These are phyloP conservation scores for Trichothecium roseum DNA, from an alignment of 2,329 filamentous ascomycete genomes.

Conservation along the genomic window DNA sequence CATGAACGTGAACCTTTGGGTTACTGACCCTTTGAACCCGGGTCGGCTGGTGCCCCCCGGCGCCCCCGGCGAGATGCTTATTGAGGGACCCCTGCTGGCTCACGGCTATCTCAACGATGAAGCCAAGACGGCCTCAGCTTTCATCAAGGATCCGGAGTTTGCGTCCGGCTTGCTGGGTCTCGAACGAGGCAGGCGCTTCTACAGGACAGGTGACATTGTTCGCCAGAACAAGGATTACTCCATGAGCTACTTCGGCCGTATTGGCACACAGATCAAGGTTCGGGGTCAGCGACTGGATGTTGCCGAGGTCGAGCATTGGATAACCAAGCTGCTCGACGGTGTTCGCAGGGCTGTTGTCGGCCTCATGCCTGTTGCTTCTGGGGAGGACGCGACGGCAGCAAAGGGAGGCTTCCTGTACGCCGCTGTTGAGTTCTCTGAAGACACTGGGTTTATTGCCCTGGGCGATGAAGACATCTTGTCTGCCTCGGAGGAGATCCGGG, in stretches of 20 bases:
- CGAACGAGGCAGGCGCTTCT: conserved; percentile 11
- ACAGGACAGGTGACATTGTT: conserved; percentile 24
- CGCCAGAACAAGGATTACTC: conserved; percentile 19
- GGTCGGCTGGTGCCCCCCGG: conserved; percentile 11
- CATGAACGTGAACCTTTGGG: conserved; percentile 15
- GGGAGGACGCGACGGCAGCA: not conserved
- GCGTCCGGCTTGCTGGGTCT: not conserved
- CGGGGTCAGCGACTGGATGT: conserved; percentile 34
- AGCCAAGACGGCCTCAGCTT: conserved; percentile 14
- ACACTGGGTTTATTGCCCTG: not conserved
- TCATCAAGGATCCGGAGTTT: conserved; percentile 22
- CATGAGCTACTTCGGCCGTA: conserved; percentile 32
- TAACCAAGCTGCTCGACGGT: conserved; percentile 1
- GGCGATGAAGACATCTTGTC: conserved; percentile 2
- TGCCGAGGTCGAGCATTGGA: conserved; percentile 4
- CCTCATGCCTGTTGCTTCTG: not conserved
- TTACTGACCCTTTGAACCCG: conserved; percentile 21
- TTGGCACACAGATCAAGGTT: conserved; percentile 39
- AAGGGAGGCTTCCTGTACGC: conserved; percentile 1
- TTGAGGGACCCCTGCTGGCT: conserved; percentile 15
- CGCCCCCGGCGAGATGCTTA: conserved; percentile 12
- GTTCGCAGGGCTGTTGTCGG: conserved; percentile 1
- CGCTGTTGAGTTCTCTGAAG: conserved; percentile 3
- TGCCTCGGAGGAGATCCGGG: not conserved
- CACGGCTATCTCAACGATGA: conserved; percentile 12